phyloP scores from a whole-genome alignment of 2,329 filamentous ascomycete genomes.

The Trichoderma sp. region DNA sequence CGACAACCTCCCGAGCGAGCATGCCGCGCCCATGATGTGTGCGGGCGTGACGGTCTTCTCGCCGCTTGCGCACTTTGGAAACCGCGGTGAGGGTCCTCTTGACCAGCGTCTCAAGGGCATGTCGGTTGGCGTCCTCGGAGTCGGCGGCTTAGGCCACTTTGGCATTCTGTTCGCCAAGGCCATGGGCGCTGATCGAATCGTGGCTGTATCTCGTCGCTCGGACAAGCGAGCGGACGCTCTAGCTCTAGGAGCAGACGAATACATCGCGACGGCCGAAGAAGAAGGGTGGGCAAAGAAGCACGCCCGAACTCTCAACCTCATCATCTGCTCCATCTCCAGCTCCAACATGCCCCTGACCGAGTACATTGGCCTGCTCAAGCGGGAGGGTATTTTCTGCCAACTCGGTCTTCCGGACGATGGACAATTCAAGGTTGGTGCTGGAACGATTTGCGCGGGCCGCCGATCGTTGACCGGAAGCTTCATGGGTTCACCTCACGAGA shows the following conservation, averaged over 20 bases:
- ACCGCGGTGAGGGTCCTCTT: conserved; percentile 3
- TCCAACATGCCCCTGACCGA: conserved; percentile 55
- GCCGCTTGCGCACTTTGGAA: conserved; percentile 43
- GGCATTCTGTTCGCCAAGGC: conserved; percentile 66
- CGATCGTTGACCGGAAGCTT: conserved; percentile 46
- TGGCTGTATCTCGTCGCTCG: conserved; percentile 53
- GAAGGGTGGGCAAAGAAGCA: conserved; percentile 51
- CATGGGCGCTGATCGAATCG: conserved; percentile 57
- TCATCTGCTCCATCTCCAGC: conserved; percentile 56
- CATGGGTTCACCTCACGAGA: conserved; percentile 52
- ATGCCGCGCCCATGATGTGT: conserved; percentile 63
- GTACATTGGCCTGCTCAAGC: conserved; percentile 59
- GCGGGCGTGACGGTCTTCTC: conserved; percentile 65
- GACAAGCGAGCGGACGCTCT: conserved; percentile 53
- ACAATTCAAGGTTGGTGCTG: conserved; percentile 35
- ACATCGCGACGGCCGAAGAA: conserved; percentile 43
- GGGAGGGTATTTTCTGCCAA: conserved; percentile 61
- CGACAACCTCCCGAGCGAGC: conserved; percentile 37
- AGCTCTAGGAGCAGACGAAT: conserved; percentile 54
- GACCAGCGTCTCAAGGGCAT: conserved; percentile 49
- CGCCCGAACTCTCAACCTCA: conserved; percentile 51
- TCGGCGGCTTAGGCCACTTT: conserved; percentile 67
- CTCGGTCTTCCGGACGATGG: conserved; percentile 45
- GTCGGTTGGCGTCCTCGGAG: conserved; percentile 62
- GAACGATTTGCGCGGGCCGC: conserved; percentile 38